Evolutionary conservation across 2,329 filamentous ascomycete genomes (phyloP).

Genomic region (Aspergillus fumigatus): DNA sequence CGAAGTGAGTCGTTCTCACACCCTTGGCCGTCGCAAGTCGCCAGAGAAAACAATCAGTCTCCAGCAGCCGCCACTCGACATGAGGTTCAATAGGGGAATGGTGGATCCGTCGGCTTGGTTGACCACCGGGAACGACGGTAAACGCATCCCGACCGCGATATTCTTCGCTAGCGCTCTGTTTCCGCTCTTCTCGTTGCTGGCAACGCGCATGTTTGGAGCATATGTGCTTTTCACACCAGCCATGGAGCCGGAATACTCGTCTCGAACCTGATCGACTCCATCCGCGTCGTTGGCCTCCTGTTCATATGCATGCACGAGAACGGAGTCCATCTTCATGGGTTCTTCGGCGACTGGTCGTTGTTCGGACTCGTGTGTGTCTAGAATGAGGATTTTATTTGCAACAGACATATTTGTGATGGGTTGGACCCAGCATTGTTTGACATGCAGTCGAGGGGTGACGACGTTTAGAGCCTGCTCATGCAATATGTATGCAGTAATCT

Average conservation of each 20-base stretch:
- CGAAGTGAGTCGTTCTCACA: background rate
- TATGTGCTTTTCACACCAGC: conserved; percentile 10
- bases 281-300: background rate
- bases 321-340: conserved; percentile 7
- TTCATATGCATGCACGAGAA: conserved; percentile 9
- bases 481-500: background rate
- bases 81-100: conserved; percentile 3
- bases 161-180: conserved; percentile 1
- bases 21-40: conserved; percentile 5
- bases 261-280: conserved; percentile 6
- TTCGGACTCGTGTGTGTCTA: conserved; percentile 49
- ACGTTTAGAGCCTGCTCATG: no score
- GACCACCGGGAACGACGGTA: conserved; percentile 7
- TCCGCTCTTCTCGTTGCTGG: background rate
- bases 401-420: no score
- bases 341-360: conserved; percentile 41
- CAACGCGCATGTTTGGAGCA: background rate
- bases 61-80: conserved; percentile 16
- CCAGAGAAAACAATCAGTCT: conserved; percentile 17
- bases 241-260: conserved; percentile 11
- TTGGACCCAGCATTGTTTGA: no score
- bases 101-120: conserved; percentile 8
- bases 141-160: conserved; percentile 12
- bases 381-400: no score
- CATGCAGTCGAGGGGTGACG: no score